A percentile compares a stretch with the other conserved stretches of the same genome.
Evolutionary conservation across 495 filamentous ascomycete species (phyloP).

Genomic region (Schizothecium vesticola): DNA sequence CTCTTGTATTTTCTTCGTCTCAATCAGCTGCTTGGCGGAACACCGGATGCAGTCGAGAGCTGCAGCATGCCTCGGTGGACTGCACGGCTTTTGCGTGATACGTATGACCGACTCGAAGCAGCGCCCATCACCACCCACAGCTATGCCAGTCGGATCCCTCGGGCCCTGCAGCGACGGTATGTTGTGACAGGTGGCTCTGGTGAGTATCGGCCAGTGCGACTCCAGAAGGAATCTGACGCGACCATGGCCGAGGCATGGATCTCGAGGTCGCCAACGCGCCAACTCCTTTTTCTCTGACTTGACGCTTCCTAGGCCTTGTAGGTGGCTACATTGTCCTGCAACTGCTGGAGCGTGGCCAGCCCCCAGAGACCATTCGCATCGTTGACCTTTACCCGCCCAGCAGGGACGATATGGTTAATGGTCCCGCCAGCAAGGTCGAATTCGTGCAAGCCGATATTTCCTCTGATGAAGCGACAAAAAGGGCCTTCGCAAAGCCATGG

Average conservation of each 20-base stretch:
- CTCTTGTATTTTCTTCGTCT: conserved; percentile 45
- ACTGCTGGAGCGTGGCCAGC: conserved; percentile 38
- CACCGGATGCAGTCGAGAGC: conserved; percentile 41
- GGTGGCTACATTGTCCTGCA: conserved; percentile 42
- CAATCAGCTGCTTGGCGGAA: conserved; percentile 41
- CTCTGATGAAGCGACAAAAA: conserved; percentile 27
- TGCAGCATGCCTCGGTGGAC: conserved; percentile 47
- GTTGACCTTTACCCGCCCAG: conserved; percentile 35
- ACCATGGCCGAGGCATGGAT: not conserved
- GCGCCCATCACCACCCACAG: conserved; percentile 36
- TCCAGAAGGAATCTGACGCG: not conserved
- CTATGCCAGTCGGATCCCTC: conserved; percentile 45
- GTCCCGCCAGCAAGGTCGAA: conserved; percentile 27
- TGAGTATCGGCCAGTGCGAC: conserved; percentile 27
- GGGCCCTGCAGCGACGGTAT: conserved; percentile 50
- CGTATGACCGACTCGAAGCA: conserved; percentile 38
- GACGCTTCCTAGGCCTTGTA: conserved; percentile 30
- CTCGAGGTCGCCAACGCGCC: not conserved
- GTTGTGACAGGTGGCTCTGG: conserved; percentile 54
- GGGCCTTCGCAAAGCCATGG: conserved; percentile 38
- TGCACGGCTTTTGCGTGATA: conserved; percentile 37
- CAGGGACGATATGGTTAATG: conserved; percentile 32
- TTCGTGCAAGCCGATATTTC: conserved; percentile 41
- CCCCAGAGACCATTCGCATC: conserved; percentile 37
- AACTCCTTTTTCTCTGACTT: conserved; percentile 3